phyloP scores from a whole-genome alignment of 2,329 filamentous ascomycete species.

The Aspergillus sp. region DNA sequence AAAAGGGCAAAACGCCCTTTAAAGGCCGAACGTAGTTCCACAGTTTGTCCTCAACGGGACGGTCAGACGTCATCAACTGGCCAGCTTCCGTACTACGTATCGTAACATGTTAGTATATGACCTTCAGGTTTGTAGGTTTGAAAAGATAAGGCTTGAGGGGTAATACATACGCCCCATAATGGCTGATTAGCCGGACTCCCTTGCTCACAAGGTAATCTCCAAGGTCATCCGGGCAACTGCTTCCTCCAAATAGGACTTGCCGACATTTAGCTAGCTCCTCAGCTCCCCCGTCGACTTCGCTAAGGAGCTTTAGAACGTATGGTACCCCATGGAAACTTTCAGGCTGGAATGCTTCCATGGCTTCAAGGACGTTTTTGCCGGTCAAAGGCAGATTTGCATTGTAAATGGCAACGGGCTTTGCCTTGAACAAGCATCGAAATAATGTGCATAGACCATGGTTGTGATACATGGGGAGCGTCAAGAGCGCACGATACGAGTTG shows the following conservation, averaged over 20 bases:
- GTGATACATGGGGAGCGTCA: conserved; percentile 60
- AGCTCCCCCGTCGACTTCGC: conserved; percentile 57
- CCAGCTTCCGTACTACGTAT: conserved; percentile 54
- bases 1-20: conserved; percentile 40
- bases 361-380: conserved; percentile 43
- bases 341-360: conserved; percentile 21
- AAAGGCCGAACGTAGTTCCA: conserved; percentile 61
- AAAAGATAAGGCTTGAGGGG: not conserved
- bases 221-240: conserved; percentile 59
- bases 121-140: too few relatives aligned
- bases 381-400: conserved; percentile 59
- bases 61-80: conserved; percentile 61
- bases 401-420: conserved; percentile 53
- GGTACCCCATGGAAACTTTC: conserved; percentile 58
- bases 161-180: conserved; percentile 32
- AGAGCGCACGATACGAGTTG: conserved; percentile 49
- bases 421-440: conserved; percentile 52
- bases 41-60: conserved; percentile 52
- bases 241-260: conserved; percentile 58
- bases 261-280: conserved; percentile 46
- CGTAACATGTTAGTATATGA: not conserved
- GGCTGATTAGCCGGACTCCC: conserved; percentile 52
- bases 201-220: conserved; percentile 53
- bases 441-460: conserved; percentile 57
- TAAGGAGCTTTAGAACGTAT: conserved; percentile 63